phyloP scores from a whole-genome alignment of 768 basidiomycete genomes.

The Suillus subaureus region DNA sequence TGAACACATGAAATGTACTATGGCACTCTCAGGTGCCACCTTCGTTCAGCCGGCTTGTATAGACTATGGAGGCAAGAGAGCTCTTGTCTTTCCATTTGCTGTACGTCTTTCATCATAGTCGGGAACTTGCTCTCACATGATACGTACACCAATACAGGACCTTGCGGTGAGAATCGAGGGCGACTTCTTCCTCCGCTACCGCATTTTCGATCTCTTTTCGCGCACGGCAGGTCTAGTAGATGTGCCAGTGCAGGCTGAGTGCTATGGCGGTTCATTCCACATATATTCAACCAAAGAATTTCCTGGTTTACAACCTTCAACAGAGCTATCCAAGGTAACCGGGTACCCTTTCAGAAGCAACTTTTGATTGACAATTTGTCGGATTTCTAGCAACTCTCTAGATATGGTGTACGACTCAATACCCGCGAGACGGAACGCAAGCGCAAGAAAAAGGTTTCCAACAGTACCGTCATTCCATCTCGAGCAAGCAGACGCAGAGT shows the following conservation, averaged over 20 bases:
- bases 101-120: slow-evolving; percentile 36
- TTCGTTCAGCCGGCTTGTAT: slow-evolving; percentile 57
- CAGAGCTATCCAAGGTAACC: slow-evolving; percentile 65
- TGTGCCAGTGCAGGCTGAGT: slow-evolving; percentile 58
- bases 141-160: slow-evolving; percentile 44
- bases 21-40: slow-evolving; percentile 62
- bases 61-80: slow-evolving; percentile 54
- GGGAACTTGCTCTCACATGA: slow-evolving; percentile 6
- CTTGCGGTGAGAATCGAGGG: slow-evolving; percentile 69
- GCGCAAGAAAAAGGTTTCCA: slow-evolving; percentile 33
- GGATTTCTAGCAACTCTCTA: slow-evolving; percentile 32
- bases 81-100: slow-evolving; percentile 64
- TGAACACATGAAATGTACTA: slow-evolving; percentile 48
- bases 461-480: slow-evolving; percentile 9
- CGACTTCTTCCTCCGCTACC: slow-evolving; percentile 69
- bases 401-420: slow-evolving; percentile 38
- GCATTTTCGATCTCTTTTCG: slow-evolving; percentile 64
- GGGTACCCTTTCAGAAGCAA: background rate
- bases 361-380: background rate
- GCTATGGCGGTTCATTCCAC: slow-evolving; percentile 65
- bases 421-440: slow-evolving; percentile 40
- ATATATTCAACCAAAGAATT: slow-evolving; percentile 78
- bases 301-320: slow-evolving; percentile 69
- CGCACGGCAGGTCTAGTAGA: slow-evolving; percentile 29
- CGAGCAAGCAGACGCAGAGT: background rate